These are phyloP conservation scores for Leccinum aurantiacum DNA, from an alignment of 768 basidiomycete species.

Conservation along the genomic window DNA sequence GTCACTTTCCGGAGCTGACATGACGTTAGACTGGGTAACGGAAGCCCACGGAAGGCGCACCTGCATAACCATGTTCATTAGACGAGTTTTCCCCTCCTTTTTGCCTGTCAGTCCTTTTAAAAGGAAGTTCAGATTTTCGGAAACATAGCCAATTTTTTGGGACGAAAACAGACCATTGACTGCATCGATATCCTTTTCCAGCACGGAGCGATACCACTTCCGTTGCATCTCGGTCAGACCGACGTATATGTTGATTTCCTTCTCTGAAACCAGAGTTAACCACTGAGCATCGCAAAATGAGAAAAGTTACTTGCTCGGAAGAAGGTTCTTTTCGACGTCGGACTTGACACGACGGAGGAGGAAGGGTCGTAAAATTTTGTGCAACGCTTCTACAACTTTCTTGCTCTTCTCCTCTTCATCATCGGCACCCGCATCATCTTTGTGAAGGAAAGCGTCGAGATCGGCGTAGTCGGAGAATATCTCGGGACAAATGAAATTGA, in stretches of 20 bases:
- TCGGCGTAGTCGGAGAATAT: constrained; percentile 91
- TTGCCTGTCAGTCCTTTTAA: constrained; percentile 83
- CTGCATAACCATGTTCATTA: constrained; percentile 99
- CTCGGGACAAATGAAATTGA: constrained; percentile 97
- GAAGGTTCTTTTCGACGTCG: constrained; percentile 93
- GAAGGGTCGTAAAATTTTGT: constrained; percentile 96
- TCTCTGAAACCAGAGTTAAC: constrained; percentile 52
- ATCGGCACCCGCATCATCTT: constrained; percentile 68
- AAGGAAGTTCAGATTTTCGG: not conserved
- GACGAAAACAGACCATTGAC: constrained; percentile 70
- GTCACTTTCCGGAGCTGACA: constrained; percentile 74
- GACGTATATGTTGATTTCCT: constrained; percentile 98
- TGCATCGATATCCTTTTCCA: constrained; percentile 98
- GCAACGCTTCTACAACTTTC: constrained; percentile 93
- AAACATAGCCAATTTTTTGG: not conserved
- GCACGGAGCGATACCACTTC: constrained; percentile 94
- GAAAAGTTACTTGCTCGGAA: constrained; percentile 65
- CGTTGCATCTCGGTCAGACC: constrained; percentile 97
- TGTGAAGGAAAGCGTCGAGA: constrained; percentile 91
- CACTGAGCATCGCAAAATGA: not conserved
- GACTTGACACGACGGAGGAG: constrained; percentile 90
- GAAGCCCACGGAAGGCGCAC: constrained; percentile 34
- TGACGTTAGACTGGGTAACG: constrained; percentile 1
- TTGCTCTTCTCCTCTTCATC: constrained; percentile 83
- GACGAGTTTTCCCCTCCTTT: constrained; percentile 96